Percentiles rank a stretch among this genome's conserved stretches.
Evolutionary conservation across 108 stramenopile species (phyloP).

Genomic region (Halocafeteria seosinensis): DNA sequence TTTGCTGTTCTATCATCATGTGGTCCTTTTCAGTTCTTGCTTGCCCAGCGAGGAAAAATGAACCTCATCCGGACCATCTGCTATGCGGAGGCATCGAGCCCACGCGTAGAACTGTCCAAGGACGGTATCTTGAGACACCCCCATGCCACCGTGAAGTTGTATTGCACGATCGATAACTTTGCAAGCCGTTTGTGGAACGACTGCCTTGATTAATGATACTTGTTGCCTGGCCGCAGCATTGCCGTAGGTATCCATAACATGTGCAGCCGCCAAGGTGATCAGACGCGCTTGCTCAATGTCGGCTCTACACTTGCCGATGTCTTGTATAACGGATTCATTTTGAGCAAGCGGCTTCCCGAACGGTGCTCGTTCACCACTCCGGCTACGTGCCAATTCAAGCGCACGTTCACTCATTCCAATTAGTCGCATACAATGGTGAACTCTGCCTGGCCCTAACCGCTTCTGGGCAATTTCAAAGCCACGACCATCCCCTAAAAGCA

Average conservation of each 20-base stretch:
- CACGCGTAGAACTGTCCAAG: constrained; percentile 56
- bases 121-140: constrained; percentile 60
- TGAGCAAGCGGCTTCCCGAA: constrained; percentile 12
- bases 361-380: constrained; percentile 1
- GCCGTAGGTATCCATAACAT: constrained; percentile 20
- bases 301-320: constrained; percentile 3
- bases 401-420: constrained; percentile 9
- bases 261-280: constrained; percentile 22
- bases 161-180: constrained; percentile 71
- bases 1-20: too few species aligned
- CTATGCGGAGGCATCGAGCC: constrained; percentile 64
- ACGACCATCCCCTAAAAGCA: constrained; percentile 31
- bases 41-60: constrained; percentile 29
- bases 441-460: constrained; percentile 15
- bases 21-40: too few species aligned
- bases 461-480: constrained; percentile 39
- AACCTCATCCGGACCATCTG: constrained; percentile 90
- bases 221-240: neutral
- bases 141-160: constrained; percentile 72
- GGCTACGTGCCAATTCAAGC: constrained; percentile 1
- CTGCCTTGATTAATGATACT: constrained; percentile 64
- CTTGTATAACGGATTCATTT: constrained; percentile 2
- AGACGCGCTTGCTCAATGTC: constrained; percentile 14
- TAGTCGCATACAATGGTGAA: constrained; percentile 22
- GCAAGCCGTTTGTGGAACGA: constrained; percentile 51